Percentiles rank a stretch among this genome's conserved stretches.
These are phyloP conservation scores for Fusarium siculi DNA, from an alignment of 2,329 filamentous ascomycete genomes.

Conservation along the genomic window DNA sequence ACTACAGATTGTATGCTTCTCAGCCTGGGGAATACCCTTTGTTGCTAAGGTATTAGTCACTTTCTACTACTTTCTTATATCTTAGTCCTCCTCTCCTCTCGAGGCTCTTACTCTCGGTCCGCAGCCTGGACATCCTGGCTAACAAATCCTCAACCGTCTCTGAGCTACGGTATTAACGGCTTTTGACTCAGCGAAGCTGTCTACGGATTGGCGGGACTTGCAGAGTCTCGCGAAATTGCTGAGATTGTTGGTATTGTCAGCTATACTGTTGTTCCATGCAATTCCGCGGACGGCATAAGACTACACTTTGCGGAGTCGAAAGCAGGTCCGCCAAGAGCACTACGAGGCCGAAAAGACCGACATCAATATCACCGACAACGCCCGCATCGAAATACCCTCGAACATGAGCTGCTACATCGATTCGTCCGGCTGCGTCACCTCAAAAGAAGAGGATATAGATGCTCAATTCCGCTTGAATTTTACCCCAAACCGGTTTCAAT, in stretches of 20 bases:
- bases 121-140: too few relatives aligned
- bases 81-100: too few relatives aligned
- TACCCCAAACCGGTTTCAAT: background rate
- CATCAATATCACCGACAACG: background rate
- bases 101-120: too few relatives aligned
- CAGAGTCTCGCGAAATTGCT: background rate
- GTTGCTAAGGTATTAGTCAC: too few relatives aligned
- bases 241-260: background rate
- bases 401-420: background rate
- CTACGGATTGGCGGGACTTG: background rate
- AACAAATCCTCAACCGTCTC: background rate
- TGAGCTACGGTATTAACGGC: rapidly evolving
- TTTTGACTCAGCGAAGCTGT: rapidly evolving
- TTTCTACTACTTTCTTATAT: too few relatives aligned
- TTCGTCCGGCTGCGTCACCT: background rate
- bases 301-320: background rate
- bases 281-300: background rate
- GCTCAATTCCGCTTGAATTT: background rate
- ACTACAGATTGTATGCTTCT: background rate
- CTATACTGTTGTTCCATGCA: background rate
- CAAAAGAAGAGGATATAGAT: background rate
- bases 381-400: background rate
- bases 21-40: background rate
- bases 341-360: background rate
- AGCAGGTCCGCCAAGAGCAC: background rate